These are phyloP conservation scores for Arachnopeziza araneosa DNA, from an alignment of 2,329 filamentous ascomycete species.

Conservation along the genomic window DNA sequence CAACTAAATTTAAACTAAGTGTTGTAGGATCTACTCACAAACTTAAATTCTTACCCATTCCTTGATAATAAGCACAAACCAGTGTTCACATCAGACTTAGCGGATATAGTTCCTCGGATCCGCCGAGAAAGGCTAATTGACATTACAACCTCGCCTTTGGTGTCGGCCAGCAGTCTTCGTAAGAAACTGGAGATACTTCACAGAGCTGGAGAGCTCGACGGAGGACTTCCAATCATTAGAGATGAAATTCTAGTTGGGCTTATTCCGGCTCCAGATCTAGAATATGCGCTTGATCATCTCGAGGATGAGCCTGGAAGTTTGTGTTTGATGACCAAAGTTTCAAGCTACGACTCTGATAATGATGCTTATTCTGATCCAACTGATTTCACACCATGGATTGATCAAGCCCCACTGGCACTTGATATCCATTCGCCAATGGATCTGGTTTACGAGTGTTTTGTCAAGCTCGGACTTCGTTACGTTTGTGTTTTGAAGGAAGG, in stretches of 20 bases:
- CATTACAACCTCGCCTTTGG: slow-evolving; percentile 74
- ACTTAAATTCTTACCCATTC: slow-evolving; percentile 96
- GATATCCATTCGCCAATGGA: slow-evolving; percentile 91
- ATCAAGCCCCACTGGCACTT: slow-evolving; percentile 81
- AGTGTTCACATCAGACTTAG: slow-evolving; percentile 80
- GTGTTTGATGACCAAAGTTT: slow-evolving; percentile 75
- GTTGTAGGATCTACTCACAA: slow-evolving; percentile 74
- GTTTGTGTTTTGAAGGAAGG: slow-evolving; percentile 85
- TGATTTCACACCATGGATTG: slow-evolving; percentile 87
- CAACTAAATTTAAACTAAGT: neutral
- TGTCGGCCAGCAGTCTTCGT: slow-evolving; percentile 71
- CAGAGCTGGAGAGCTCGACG: slow-evolving; percentile 81
- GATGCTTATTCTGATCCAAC: slow-evolving; percentile 62
- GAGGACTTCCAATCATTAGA: slow-evolving; percentile 80
- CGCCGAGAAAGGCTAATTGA: slow-evolving; percentile 79
- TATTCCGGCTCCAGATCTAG: slow-evolving; percentile 89
- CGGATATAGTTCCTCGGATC: slow-evolving; percentile 75
- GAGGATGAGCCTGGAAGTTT: slow-evolving; percentile 65
- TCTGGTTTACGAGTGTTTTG: slow-evolving; percentile 92
- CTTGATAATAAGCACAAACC: slow-evolving; percentile 95
- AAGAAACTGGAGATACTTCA: slow-evolving; percentile 78
- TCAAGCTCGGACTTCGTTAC: slow-evolving; percentile 86
- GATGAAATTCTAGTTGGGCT: slow-evolving; percentile 77
- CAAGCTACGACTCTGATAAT: slow-evolving; percentile 49
- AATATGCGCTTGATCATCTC: slow-evolving; percentile 84